Percentiles rank a stretch among this genome's conserved stretches.
Conservation (phyloP, 345 rosid species). For the Geranium brycei region DNA sequence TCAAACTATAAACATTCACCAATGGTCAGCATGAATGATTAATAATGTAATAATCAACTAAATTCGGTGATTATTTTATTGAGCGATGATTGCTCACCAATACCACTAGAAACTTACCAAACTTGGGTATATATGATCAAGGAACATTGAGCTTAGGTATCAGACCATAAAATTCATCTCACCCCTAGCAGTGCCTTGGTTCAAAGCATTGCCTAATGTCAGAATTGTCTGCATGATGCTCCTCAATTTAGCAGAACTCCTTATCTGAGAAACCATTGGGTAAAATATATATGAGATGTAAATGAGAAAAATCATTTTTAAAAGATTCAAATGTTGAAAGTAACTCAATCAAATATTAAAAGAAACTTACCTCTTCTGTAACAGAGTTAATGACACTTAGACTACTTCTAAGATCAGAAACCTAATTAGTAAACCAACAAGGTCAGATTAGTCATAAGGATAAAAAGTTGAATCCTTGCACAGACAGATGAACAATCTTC, state of each 20-base stretch:
- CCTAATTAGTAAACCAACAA: constrained; percentile 26
- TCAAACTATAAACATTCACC: not conserved
- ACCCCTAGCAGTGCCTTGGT: constrained; percentile 97
- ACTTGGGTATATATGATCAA: not conserved
- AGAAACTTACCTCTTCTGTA: constrained; percentile 58
- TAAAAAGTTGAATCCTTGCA: not conserved
- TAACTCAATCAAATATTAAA: not conserved
- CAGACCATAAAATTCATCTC: constrained; percentile 18
- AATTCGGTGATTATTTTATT: too few species aligned
- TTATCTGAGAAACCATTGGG: constrained; percentile 31
- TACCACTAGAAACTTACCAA: not conserved
- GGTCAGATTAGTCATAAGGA: constrained; percentile 11
- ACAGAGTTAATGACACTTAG: constrained; percentile 59
- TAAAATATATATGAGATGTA: constrained; percentile 2
- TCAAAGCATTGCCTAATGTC: constrained; percentile 84
- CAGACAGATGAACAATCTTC: constrained; percentile 10
- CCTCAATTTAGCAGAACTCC: constrained; percentile 56
- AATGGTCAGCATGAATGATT: too few species aligned
- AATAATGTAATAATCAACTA: too few species aligned
- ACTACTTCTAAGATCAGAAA: constrained; percentile 64
- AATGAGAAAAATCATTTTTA: not conserved
- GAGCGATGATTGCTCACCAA: not conserved
- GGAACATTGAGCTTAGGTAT: not conserved
- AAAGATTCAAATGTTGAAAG: not conserved
- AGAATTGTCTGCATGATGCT: constrained; percentile 94